Conservation (phyloP, 768 basidiomycete genomes). For the Thelephora aurantiotincta region DNA sequence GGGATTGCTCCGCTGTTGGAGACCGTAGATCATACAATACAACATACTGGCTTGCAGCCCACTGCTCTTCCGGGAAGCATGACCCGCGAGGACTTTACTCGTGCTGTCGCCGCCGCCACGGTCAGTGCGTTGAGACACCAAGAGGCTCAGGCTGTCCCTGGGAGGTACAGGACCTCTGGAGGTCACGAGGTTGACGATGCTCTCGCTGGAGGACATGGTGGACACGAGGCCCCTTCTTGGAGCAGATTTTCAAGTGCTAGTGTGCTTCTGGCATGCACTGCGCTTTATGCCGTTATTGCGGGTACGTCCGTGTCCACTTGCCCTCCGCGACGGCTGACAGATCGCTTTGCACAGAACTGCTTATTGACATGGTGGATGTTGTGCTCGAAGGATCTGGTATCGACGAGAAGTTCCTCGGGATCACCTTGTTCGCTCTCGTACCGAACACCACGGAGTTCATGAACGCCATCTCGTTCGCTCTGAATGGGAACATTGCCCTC, state of each 20-base stretch:
- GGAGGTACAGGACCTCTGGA: conserved; percentile 28
- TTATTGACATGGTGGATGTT: conserved; percentile 92
- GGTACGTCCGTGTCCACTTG: conserved; percentile 35
- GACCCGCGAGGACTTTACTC: conserved; percentile 80
- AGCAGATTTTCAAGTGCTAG: conserved; percentile 81
- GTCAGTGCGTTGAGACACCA: conserved; percentile 83
- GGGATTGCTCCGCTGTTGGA: conserved; percentile 48
- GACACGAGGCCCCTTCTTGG: conserved; percentile 96
- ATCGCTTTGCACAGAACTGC: conserved; percentile 48
- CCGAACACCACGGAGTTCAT: conserved; percentile 99
- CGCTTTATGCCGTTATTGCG: conserved; percentile 88
- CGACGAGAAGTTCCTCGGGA: conserved; percentile 93
- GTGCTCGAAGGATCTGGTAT: conserved; percentile 83
- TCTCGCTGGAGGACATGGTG: conserved; percentile 49
- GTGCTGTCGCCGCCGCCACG: conserved; percentile 89
- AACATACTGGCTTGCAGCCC: conserved; percentile 34
- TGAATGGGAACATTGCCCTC: conserved; percentile 93
- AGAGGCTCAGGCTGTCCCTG: conserved; percentile 40
- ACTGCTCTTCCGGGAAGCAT: conserved; percentile 49
- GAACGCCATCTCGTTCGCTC: conserved; percentile 96
- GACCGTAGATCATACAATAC: conserved; percentile 66
- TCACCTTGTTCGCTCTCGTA: conserved; percentile 92
- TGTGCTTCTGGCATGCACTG: conserved; percentile 80
- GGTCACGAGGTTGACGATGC: conserved; percentile 18
- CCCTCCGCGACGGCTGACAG: not conserved